phyloP scores from a whole-genome alignment of 768 basidiomycete species.

The Paxillus ammoniavirescens region DNA sequence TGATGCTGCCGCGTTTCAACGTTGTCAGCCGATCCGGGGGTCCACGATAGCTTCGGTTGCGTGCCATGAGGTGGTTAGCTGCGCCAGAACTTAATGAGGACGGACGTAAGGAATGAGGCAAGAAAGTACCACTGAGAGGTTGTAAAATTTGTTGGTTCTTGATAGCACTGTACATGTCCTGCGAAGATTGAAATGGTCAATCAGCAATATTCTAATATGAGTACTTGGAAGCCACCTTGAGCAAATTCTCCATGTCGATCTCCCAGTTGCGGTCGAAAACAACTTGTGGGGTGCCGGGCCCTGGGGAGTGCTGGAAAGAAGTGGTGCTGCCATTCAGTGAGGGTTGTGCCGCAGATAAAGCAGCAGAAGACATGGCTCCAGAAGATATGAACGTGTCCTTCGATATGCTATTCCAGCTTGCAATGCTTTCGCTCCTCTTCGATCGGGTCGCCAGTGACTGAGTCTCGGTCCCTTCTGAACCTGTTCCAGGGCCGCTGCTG shows the following conservation, averaged over 20 bases:
- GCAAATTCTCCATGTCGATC: conserved; percentile 75
- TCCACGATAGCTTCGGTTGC: conserved; percentile 71
- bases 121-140: conserved; percentile 52
- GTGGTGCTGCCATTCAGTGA: conserved; percentile 61
- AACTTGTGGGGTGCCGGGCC: conserved; percentile 32
- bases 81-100: conserved; percentile 57
- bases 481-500: conserved; percentile 54
- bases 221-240: conserved; percentile 58
- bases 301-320: conserved; percentile 56
- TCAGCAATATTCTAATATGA: background rate
- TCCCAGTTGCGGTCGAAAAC: conserved; percentile 77
- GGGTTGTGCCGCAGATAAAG: conserved; percentile 34
- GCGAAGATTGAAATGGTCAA: background rate
- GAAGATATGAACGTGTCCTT: conserved; percentile 52
- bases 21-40: conserved; percentile 70
- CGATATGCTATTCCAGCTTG: conserved; percentile 81
- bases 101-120: conserved; percentile 43
- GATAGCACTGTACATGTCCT: conserved; percentile 96
- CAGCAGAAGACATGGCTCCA: conserved; percentile 33
- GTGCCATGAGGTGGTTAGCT: conserved; percentile 42
- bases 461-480: conserved; percentile 58
- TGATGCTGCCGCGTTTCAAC: conserved; percentile 88
- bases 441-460: conserved; percentile 41
- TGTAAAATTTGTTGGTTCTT: conserved; percentile 90
- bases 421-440: conserved; percentile 80